Percentiles rank a stretch among this genome's conserved stretches.
These are phyloP conservation scores for Candida sanyaensis DNA, from an alignment of 1,139 yeast genomes.

Conservation along the genomic window DNA sequence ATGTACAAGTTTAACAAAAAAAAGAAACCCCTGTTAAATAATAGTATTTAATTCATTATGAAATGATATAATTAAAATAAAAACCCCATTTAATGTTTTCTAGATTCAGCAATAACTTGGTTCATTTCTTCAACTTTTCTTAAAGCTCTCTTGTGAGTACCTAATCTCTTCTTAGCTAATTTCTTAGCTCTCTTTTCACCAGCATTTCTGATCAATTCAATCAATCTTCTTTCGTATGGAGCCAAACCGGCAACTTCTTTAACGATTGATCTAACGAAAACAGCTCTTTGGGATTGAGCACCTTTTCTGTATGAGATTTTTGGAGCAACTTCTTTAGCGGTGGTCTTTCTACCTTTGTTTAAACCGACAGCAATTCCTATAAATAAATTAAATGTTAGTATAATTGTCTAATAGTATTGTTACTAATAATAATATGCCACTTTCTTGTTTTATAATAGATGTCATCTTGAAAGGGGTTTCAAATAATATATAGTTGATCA, in stretches of 20 bases:
- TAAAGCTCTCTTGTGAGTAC: conserved; percentile 99
- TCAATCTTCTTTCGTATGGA: conserved; percentile 99
- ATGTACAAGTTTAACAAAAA: conserved; percentile 9
- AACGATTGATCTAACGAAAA: conserved; percentile 92
- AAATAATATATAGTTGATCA: too few species aligned
- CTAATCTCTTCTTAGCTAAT: conserved; percentile 99
- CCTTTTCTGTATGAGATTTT: conserved; percentile 98
- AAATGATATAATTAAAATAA: too few species aligned
- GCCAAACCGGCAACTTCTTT: conserved; percentile 99
- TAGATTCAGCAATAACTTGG: conserved; percentile 95
- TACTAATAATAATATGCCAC: too few species aligned
- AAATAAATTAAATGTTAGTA: conserved; percentile 22
- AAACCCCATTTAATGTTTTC: conserved; percentile 58
- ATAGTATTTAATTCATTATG: background rate
- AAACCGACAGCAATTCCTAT: conserved; percentile 97
- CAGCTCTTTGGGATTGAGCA: conserved; percentile 92
- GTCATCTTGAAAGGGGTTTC: too few species aligned
- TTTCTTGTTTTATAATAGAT: too few species aligned
- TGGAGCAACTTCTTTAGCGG: conserved; percentile 90
- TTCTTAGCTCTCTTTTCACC: conserved; percentile 99
- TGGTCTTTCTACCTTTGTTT: conserved; percentile 99
- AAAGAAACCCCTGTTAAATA: background rate
- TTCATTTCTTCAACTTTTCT: conserved; percentile 99
- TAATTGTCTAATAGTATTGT: background rate
- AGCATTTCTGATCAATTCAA: conserved; percentile 99